Evolutionary conservation across 192 early-diverging fungal species (phyloP), one percentile per base, ranked within the genome.

Genomic region (Podila minutissima): DNA sequence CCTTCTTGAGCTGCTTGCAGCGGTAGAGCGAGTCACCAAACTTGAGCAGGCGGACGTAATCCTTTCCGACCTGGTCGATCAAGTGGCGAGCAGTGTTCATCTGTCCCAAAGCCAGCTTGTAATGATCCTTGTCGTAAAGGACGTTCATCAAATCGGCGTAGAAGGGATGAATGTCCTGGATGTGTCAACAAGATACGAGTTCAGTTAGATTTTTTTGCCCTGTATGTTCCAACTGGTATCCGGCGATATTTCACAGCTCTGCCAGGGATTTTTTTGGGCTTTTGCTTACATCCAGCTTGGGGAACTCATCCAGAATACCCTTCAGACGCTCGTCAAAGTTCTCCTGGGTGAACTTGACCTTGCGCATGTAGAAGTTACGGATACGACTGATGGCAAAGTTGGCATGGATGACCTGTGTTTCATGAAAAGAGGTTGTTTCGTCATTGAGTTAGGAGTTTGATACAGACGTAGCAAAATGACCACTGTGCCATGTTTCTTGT

Each of bases 71-170:
- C 57, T 96, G 92, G 73, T 97, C 95, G 48, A 99, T 97, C 75
- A 99, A 86, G 74, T 98, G 97, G 71, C 93, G 94, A 58, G 98
- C 98, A 32, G 96, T 99, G 90, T 96, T 97, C 84, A 99, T 94
- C 84, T 99, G 98, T 53, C 94, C 96, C 73, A 99, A 90, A 53
- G 98, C 98, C 58, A 99, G 92, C 87, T 99, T 99, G 88, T 99
- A 99, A 88, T 99, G 98, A 83, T 99, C 98, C 86, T 95, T 95
- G 89, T 99, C 98, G 88, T 99, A 99, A 65, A 99, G 92, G 46
- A 99, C 98, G 88, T 99, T 99, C 97, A 99, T 99, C 74, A 99
- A 88, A 83, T 99, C 98, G 15, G 98, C 90, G 84, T 99, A 99
- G 86, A 99, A 99, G 46, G 98, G 98, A 76, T 99, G 98, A 78